phyloP scores from a whole-genome alignment of 495 filamentous ascomycete species.

The Podospora sp. region DNA sequence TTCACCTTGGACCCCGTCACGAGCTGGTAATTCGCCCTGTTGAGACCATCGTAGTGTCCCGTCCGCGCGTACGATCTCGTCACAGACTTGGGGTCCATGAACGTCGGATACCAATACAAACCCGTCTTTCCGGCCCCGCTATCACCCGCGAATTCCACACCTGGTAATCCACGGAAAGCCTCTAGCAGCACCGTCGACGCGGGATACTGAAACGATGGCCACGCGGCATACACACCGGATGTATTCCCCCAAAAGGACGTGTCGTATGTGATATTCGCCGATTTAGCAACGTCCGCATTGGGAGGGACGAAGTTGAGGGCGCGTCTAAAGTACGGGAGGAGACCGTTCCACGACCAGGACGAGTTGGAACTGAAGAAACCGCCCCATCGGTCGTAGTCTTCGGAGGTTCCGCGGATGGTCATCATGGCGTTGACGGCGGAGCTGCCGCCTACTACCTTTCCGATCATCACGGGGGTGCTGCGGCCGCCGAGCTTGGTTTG shows the following conservation, averaged over 20 bases:
- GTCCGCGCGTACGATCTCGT: constrained; percentile 46
- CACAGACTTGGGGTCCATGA: constrained; percentile 46
- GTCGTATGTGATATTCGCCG: constrained; percentile 46
- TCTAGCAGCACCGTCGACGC: constrained; percentile 40
- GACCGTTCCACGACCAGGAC: constrained; percentile 48
- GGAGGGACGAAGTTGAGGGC: constrained; percentile 48
- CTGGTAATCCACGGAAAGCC: constrained; percentile 43
- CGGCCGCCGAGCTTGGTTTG: constrained; percentile 41
- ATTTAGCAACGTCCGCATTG: constrained; percentile 32
- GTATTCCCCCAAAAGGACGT: constrained; percentile 46
- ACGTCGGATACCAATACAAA: constrained; percentile 49
- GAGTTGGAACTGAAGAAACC: constrained; percentile 40
- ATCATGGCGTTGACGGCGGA: constrained; percentile 59
- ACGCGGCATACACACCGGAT: constrained; percentile 44
- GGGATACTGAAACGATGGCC: constrained; percentile 49
- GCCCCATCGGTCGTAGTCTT: constrained; percentile 53
- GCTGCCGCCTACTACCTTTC: constrained; percentile 60
- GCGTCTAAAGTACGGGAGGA: constrained; percentile 52
- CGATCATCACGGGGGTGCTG: constrained; percentile 43
- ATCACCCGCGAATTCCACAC: constrained; percentile 44
- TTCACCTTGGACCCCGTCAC: constrained; percentile 43
- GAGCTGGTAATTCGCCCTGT: constrained; percentile 44
- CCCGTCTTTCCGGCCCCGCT: constrained; percentile 45
- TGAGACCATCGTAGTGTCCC: constrained; percentile 39
- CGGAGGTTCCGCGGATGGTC: constrained; percentile 46